Evolutionary conservation across 352 stramenopile species (phyloP).

Genomic region (Phytophthora lateralis): DNA sequence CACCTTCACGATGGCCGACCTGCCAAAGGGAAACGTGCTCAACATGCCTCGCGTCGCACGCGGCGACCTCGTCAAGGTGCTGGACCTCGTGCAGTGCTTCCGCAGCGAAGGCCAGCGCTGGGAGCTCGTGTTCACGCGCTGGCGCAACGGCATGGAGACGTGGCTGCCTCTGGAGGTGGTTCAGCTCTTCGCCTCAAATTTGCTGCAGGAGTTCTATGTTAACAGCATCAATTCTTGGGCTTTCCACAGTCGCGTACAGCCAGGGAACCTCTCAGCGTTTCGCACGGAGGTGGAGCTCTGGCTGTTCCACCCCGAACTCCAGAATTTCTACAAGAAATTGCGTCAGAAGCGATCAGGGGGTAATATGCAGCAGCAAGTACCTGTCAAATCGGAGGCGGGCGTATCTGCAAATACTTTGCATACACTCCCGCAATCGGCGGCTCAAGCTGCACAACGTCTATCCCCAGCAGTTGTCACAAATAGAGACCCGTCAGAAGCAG

Average conservation of each 20-base stretch:
- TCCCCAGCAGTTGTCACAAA: not conserved
- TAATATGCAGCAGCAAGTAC: slow-evolving; percentile 22
- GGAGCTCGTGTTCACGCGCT: slow-evolving; percentile 75
- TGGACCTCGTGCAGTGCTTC: slow-evolving; percentile 75
- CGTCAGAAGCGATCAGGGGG: slow-evolving; percentile 24
- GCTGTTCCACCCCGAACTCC: slow-evolving; percentile 73
- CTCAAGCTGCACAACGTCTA: slow-evolving; percentile 3
- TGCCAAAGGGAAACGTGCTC: slow-evolving; percentile 55
- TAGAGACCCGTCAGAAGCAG: slow-evolving; percentile 25
- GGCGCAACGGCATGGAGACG: slow-evolving; percentile 66
- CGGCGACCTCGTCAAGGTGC: slow-evolving; percentile 65
- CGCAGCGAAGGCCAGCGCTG: slow-evolving; percentile 47
- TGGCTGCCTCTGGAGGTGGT: slow-evolving; percentile 74
- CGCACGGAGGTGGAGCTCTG: slow-evolving; percentile 77
- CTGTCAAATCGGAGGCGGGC: slow-evolving; percentile 32
- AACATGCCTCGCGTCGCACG: slow-evolving; percentile 54
- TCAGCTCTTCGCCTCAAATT: slow-evolving; percentile 38
- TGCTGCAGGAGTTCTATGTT: slow-evolving; percentile 81
- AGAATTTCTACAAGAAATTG: slow-evolving; percentile 60
- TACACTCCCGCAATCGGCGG: not conserved
- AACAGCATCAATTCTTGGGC: slow-evolving; percentile 81
- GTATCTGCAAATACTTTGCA: slow-evolving; percentile 4
- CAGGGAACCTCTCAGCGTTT: slow-evolving; percentile 40
- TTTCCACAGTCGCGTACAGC: slow-evolving; percentile 52
- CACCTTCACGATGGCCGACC: slow-evolving; percentile 42